Evolutionary conservation across 257 asterid species (phyloP).

Genomic region (Leonotis leonurus): DNA sequence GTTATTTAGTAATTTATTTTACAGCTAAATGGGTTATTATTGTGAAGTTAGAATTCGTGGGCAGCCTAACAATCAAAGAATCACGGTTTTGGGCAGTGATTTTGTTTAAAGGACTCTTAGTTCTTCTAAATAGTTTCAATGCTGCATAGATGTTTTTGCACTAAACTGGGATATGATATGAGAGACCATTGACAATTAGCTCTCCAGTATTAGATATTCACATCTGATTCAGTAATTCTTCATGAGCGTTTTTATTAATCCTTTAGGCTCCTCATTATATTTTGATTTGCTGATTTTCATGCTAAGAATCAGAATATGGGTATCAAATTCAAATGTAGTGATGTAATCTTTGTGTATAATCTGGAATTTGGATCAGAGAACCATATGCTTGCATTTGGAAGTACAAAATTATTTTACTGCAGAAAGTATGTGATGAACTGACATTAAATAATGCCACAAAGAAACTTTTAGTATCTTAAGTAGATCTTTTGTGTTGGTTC

Average conservation of each 20-base stretch:
- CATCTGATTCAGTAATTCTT: not conserved
- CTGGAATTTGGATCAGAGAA: not conserved
- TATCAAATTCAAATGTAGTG: not conserved
- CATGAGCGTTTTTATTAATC: conserved; percentile 1
- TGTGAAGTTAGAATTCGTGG: not conserved
- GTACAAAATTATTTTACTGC: too few species aligned
- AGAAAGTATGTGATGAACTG: too few species aligned
- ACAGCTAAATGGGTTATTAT: not conserved
- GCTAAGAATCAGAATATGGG: not conserved
- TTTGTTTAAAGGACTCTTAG: not conserved
- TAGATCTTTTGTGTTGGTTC: too few species aligned
- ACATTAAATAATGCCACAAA: too few species aligned
- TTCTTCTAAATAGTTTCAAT: not conserved
- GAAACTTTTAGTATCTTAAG: too few species aligned
- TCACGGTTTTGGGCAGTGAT: not conserved
- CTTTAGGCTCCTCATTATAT: not conserved
- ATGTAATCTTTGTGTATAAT: conserved; percentile 3
- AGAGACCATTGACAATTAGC: not conserved
- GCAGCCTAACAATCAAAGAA: not conserved
- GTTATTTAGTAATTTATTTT: too few species aligned
- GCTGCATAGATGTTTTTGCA: not conserved
- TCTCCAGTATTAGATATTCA: not conserved
- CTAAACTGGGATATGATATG: not conserved
- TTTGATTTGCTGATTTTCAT: too few species aligned
- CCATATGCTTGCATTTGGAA: not conserved